Evolutionary conservation across 345 rosid genomes (phyloP).

Genomic region (Conringia planisiliqua): DNA sequence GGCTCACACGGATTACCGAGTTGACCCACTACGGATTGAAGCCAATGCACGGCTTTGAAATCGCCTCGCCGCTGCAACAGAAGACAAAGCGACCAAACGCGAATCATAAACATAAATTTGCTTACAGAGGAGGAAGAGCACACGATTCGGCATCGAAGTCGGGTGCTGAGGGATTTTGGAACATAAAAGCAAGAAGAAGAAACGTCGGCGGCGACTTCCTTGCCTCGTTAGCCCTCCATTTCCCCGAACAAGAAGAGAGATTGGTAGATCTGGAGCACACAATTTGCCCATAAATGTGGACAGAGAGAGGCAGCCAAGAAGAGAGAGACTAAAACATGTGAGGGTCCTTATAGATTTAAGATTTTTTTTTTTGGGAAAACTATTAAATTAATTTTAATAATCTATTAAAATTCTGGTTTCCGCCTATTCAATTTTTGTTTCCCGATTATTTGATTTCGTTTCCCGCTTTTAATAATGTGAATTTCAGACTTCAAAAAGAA

Average conservation of each 20-base stretch:
- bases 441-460: too few species aligned
- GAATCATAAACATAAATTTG: background rate
- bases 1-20: constrained; percentile 56
- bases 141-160: constrained; percentile 32
- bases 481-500: too few species aligned
- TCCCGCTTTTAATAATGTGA: too few species aligned
- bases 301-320: background rate
- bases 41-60: constrained; percentile 75
- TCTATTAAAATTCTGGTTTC: too few species aligned
- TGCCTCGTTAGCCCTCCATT: constrained; percentile 37
- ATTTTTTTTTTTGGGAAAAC: too few species aligned
- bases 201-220: constrained; percentile 21
- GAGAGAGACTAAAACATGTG: too few species aligned
- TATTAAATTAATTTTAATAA: too few species aligned
- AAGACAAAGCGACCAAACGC: background rate
- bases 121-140: constrained; percentile 38
- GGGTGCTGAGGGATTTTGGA: constrained; percentile 31
- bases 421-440: too few species aligned
- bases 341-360: too few species aligned
- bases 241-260: background rate
- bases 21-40: constrained; percentile 62
- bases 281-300: background rate
- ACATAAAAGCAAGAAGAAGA: constrained; percentile 34
- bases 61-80: constrained; percentile 63
- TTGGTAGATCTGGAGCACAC: constrained; percentile 21